A percentile compares a stretch with the other conserved stretches of the same genome.
phyloP scores from a whole-genome alignment of 2,329 filamentous ascomycete genomes.

The Lasiodiplodia sp. region DNA sequence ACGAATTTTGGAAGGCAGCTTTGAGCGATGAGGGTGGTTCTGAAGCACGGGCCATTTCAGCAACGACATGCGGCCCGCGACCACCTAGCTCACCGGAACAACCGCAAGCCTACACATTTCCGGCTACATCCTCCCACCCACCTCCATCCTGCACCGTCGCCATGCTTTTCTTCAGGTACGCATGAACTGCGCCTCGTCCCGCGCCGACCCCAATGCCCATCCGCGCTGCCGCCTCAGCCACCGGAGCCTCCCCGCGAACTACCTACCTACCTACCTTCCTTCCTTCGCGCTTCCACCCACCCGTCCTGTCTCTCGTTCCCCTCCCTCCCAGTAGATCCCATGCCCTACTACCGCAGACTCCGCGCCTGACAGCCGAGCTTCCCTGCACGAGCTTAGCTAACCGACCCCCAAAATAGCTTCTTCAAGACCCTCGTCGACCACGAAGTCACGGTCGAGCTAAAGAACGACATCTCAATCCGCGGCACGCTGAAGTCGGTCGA shows the following conservation, averaged over 20 bases:
- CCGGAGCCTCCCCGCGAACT: neutral
- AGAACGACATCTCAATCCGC: slow-evolving; percentile 98
- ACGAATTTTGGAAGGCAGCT: too few relatives aligned
- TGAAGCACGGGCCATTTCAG: neutral
- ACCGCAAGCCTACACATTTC: neutral
- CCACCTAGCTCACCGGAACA: too few relatives aligned
- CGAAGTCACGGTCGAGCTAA: slow-evolving; percentile 97
- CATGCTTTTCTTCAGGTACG: slow-evolving; percentile 63
- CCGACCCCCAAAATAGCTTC: slow-evolving; percentile 66
- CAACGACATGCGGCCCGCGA: too few relatives aligned
- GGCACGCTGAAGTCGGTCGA: slow-evolving; percentile 97
- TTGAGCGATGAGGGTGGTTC: too few relatives aligned
- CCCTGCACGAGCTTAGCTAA: neutral
- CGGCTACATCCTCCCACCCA: neutral
- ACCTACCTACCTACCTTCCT: neutral
- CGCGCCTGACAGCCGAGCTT: neutral
- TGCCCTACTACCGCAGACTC: neutral
- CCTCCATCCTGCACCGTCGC: slow-evolving; percentile 9
- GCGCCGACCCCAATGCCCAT: neutral
- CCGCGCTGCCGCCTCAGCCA: neutral
- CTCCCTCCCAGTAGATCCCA: neutral
- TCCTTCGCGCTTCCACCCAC: neutral
- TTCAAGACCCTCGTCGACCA: slow-evolving; percentile 99
- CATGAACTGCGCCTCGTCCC: neutral
- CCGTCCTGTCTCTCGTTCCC: neutral